These are phyloP conservation scores for Dalbergia oliveri DNA, from an alignment of 306 rosid species.

Conservation along the genomic window DNA sequence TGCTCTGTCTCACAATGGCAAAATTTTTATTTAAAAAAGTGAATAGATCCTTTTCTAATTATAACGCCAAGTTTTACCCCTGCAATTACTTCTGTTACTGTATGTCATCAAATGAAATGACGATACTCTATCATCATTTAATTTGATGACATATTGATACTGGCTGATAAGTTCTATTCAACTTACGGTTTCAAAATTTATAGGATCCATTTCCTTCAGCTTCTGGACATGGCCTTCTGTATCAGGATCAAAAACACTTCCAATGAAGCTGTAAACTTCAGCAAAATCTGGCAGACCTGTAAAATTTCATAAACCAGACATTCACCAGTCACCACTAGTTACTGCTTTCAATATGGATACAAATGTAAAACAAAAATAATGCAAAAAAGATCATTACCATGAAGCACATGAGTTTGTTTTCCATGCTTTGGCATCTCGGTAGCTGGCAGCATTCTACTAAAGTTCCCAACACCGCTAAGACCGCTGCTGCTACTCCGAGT, in stretches of 20 bases:
- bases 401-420: slow-evolving; percentile 57
- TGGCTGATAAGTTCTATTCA: slow-evolving; percentile 24
- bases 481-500: slow-evolving; percentile 49
- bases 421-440: slow-evolving; percentile 61
- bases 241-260: slow-evolving; percentile 70
- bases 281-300: slow-evolving; percentile 80
- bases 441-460: slow-evolving; percentile 48
- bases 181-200: slow-evolving; percentile 83
- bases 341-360: neutral
- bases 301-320: slow-evolving; percentile 29
- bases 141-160: no score
- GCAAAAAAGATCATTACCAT: slow-evolving; percentile 57
- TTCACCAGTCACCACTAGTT: neutral
- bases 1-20: no score
- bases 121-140: neutral
- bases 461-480: slow-evolving; percentile 56
- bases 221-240: slow-evolving; percentile 67
- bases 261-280: slow-evolving; percentile 58
- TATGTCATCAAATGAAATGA: neutral
- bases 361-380: neutral
- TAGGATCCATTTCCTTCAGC: slow-evolving; percentile 90
- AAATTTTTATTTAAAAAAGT: no score
- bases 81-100: neutral
- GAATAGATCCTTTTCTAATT: neutral
- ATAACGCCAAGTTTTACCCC: neutral